Conservation (phyloP, 2,329 filamentous ascomycete genomes). For the Colletotrichum chrysophilum region DNA sequence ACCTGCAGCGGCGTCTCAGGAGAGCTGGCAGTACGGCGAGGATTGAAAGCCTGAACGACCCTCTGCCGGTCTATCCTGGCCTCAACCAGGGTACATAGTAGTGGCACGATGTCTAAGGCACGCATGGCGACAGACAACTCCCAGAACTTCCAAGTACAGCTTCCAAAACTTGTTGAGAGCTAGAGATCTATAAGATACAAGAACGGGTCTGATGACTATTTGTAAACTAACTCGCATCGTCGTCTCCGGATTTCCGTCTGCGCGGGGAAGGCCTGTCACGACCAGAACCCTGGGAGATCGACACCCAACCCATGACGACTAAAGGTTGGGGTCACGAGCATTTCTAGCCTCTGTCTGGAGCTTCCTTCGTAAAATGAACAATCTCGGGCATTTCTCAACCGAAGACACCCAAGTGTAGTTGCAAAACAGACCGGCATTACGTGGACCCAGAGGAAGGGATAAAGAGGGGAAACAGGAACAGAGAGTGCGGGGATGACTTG, state of each 20-base stretch:
- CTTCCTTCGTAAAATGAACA: neutral
- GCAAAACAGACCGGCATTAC: neutral
- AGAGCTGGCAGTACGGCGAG: slow-evolving; percentile 51
- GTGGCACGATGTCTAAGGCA: slow-evolving; percentile 6
- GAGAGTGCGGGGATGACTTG: neutral
- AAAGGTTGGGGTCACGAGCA: neutral
- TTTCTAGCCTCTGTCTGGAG: neutral
- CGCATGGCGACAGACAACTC: neutral
- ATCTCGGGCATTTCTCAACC: neutral
- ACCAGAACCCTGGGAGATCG: neutral
- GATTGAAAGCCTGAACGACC: slow-evolving; percentile 48
- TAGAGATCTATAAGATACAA: neutral
- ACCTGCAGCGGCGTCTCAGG: slow-evolving; percentile 56
- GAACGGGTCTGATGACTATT: neutral
- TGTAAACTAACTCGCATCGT: neutral
- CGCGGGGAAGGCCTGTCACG: neutral
- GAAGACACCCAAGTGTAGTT: neutral
- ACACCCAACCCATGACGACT: neutral
- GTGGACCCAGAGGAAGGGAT: neutral
- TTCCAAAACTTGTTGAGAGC: neutral
- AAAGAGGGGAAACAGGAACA: slow-evolving; percentile 5
- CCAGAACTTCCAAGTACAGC: neutral
- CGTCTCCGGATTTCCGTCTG: neutral
- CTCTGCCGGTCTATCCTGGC: slow-evolving; percentile 34
- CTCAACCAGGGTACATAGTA: slow-evolving; percentile 21